Percentiles rank a stretch among this genome's conserved stretches.
Evolutionary conservation across 129 eudicot genomes (phyloP).

Genomic region (Centella asiatica): DNA sequence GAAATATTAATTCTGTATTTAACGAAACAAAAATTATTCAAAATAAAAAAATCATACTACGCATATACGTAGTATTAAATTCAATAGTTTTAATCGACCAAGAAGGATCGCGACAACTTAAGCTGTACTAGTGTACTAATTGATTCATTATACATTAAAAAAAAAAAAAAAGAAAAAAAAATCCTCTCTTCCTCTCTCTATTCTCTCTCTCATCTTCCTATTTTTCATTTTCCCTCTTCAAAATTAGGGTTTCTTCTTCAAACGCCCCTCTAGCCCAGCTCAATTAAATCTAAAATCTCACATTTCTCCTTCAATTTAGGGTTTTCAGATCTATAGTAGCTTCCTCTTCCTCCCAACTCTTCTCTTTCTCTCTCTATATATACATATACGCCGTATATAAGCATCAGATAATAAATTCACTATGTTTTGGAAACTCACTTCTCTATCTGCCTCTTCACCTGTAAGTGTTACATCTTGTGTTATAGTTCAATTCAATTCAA

Average conservation of each 20-base stretch:
- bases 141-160: no score
- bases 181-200: slow-evolving; percentile 8
- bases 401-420: background rate
- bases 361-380: slow-evolving; percentile 4
- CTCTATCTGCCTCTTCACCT: slow-evolving; percentile 80
- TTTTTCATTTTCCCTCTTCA: slow-evolving; percentile 3
- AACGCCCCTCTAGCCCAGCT: slow-evolving; percentile 13
- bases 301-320: slow-evolving; percentile 25
- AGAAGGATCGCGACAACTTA: no score
- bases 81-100: no score
- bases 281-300: background rate
- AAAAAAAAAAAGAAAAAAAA: no score
- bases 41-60: no score
- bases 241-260: slow-evolving; percentile 38
- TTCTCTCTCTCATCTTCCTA: background rate
- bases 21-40: no score
- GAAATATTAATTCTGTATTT: no score
- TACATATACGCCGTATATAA: background rate
- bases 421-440: slow-evolving; percentile 81
- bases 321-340: slow-evolving; percentile 40
- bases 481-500: background rate
- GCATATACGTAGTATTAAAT: no score
- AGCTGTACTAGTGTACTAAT: no score
- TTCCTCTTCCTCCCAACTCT: background rate
- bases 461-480: slow-evolving; percentile 26